Evolutionary conservation across 768 basidiomycete species (phyloP), one percentile per base, ranked within the genome.

Genomic region (Brasilioporus rufonigricans): DNA sequence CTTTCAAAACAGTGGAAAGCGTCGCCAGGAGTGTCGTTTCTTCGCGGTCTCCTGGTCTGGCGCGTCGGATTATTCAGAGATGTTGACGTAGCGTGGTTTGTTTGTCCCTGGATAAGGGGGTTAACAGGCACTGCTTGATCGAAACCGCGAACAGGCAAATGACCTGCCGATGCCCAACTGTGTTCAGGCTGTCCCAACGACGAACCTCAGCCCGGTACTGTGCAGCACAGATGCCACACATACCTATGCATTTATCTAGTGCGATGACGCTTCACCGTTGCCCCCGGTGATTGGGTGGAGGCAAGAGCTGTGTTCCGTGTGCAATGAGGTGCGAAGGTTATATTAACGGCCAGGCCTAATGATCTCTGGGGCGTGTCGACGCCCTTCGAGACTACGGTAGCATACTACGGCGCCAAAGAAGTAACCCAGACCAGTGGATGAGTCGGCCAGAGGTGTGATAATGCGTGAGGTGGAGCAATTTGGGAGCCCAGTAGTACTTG

Each of bases 101-200:
- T 72, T 71, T 72, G 65, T 60, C 21, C 48, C 21, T 32, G 56
- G 66, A 70, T 69, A 70, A 72, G 68, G 54, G 16, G 57, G 52
- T 61, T 60, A 59, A 50, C 57, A 32, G 49, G 58, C 53, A 61
- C 58, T 38, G 59, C 52, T 57, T 65, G 68, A 70, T 65, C 63
- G 38, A 59, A 55, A 46, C 32, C 44, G 33, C 23, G 38, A 61
- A 58, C 18, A 51, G 51, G 49, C 39, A 23, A 55, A 38, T 52
- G 23, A 46, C 33, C 21, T 32, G 35, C 53, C 27, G 33, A 48
- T 58, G 48, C 21, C 43, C 33, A 49, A 27, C 32, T 51, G 14
- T 36, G 35, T 16, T 36, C 35, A 36, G 45, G 19, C 32, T 35
- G 27, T 21, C 36, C 29, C 36, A 40, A 29, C 44, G n/a, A 58